Base-by-base conservation (phyloP, 768 basidiomycete species). In the Gloeophyllum trabeum region DNA sequence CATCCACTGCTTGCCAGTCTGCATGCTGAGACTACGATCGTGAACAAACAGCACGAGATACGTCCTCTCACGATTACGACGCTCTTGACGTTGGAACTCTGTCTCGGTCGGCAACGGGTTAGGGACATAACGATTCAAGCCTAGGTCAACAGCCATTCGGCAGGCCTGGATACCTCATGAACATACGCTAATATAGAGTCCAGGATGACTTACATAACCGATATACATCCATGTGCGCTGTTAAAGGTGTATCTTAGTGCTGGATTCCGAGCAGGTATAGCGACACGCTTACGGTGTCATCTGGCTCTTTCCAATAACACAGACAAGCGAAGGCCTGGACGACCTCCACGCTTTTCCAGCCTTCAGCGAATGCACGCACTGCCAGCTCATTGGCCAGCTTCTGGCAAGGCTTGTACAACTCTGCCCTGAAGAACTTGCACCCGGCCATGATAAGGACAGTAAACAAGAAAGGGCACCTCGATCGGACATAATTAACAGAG, bases 1-100 rank as follows among this genome's bases (percentile, higher is more conserved):
- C 88, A 90, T 90, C 85, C 85, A 89, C 46, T 76, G 78, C 34
- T 82, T 69, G 38, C 87, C 88, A 1, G 87, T 89, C 59, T 90
- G 87, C 59, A 82, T 88, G 61, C 80, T 83, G 36, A 90, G 69
- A 53, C 81, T 85, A 42, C 87, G 79, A 59, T 91, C 87, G 52
- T 91, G 88, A 34, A 87, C 79, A 52, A 84, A 91, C 12, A 91
- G 61, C 12, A 91, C 85, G 38, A 91, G 74, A 57, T 87, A 90
- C 1, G 87, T 88, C 46, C 87, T 74, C 61, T 91, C 88, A 48
- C 83, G 71, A 53, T 90, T 89, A 25, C 88, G 78, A 24, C 88
- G 79, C 54, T 90, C 86, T 20, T 78, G 66, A 41, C 69, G 58
- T 52, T 85, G 79, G 24, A 78, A 63, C 30, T 78, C 75, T 3